A percentile compares a stretch with the other conserved stretches of the same genome.
These are phyloP conservation scores for Sclerotinia glacialis DNA, from an alignment of 2,329 filamentous ascomycete genomes.

Conservation along the genomic window DNA sequence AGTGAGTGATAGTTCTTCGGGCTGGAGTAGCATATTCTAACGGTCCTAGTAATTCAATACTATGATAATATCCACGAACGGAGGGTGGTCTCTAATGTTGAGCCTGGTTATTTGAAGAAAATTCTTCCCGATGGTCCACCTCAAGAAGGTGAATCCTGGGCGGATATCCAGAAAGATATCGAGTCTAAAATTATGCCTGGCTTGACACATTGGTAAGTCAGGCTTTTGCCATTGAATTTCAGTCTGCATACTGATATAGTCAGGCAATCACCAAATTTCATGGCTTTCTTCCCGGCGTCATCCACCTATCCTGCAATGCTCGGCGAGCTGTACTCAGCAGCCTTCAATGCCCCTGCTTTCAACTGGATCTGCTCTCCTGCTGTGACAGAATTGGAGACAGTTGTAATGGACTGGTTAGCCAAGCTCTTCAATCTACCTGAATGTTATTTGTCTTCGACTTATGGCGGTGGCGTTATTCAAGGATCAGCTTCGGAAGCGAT, in stretches of 20 bases:
- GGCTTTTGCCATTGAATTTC: slow-evolving; percentile 17
- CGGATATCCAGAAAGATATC: slow-evolving; percentile 77
- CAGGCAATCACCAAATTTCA: slow-evolving; percentile 85
- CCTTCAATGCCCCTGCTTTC: slow-evolving; percentile 87
- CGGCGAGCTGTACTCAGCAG: slow-evolving; percentile 86
- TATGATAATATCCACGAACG: slow-evolving; percentile 70
- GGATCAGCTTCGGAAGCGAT: slow-evolving; percentile 86
- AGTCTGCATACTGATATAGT: slow-evolving; percentile 14
- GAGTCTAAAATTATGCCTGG: slow-evolving; percentile 85
- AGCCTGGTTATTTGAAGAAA: slow-evolving; percentile 81
- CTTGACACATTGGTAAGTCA: slow-evolving; percentile 73
- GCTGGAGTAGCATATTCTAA: slow-evolving; percentile 20
- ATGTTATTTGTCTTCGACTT: slow-evolving; percentile 69
- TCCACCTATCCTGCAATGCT: slow-evolving; percentile 82
- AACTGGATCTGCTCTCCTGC: slow-evolving; percentile 96
- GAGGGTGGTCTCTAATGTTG: slow-evolving; percentile 71
- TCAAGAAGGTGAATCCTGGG: slow-evolving; percentile 68
- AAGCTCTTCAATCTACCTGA: slow-evolving; percentile 70
- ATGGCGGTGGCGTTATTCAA: slow-evolving; percentile 90
- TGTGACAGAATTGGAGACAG: slow-evolving; percentile 88
- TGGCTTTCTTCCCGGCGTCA: slow-evolving; percentile 89
- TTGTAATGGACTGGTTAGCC: slow-evolving; percentile 89
- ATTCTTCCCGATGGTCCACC: slow-evolving; percentile 69
- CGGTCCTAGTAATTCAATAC: slow-evolving; percentile 70
- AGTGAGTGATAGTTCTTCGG: slow-evolving; percentile 52